These are phyloP conservation scores for Sporobolus alterniflorus DNA, from an alignment of 202 grass and related monocot genomes.

Conservation along the genomic window DNA sequence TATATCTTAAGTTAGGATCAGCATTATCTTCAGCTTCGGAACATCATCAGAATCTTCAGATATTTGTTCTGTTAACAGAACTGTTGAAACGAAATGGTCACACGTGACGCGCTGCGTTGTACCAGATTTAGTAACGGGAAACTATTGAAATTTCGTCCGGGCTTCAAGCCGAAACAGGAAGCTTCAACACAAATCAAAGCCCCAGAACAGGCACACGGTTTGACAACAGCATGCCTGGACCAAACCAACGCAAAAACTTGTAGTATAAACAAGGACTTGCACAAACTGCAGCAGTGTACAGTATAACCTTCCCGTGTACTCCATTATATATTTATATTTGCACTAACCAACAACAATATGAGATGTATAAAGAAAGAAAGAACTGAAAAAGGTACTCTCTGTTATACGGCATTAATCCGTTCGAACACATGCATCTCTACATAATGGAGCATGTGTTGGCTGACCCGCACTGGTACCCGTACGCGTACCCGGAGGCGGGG, in stretches of 20 bases:
- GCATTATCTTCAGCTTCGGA: too few species aligned
- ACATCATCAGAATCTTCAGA: too few species aligned
- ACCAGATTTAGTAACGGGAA: background rate
- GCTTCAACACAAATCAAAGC: background rate
- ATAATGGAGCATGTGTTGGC: constrained; percentile 4
- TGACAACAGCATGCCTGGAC: background rate
- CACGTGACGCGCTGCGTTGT: background rate
- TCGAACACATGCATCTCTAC: background rate
- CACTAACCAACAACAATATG: too few species aligned
- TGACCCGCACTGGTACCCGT: background rate
- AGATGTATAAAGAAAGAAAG: background rate
- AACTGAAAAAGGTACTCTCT: background rate
- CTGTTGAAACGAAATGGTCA: background rate
- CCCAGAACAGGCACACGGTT: background rate
- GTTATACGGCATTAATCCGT: background rate
- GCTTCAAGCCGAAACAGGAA: background rate
- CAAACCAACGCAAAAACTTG: too few species aligned
- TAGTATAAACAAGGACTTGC: too few species aligned
- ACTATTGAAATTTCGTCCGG: background rate
- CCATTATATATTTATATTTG: too few species aligned
- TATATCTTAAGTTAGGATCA: too few species aligned
- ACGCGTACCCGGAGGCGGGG: background rate
- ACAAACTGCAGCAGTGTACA: background rate
- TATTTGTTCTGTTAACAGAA: too few species aligned
- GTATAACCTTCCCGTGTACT: background rate